Base-by-base conservation (phyloP, 23 red algal species). In the Gracilaria domingensis region DNA sequence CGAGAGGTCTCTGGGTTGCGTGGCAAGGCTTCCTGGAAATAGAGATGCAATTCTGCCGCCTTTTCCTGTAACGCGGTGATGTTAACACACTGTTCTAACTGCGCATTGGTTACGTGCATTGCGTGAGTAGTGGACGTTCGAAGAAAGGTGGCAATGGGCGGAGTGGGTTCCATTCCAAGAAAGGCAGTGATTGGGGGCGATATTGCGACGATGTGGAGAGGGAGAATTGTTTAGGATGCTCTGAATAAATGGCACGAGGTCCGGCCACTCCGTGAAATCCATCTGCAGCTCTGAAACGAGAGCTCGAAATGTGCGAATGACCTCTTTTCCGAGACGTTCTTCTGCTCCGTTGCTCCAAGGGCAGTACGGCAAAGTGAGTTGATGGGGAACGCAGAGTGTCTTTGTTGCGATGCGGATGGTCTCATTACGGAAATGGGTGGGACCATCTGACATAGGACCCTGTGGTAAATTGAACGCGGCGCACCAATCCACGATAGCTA, bases 401-500 rank as follows among this genome's bases (percentile, higher is more conserved):
- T 70, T 70, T 16, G 35, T 17, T 2, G 35, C 65, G 1, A 70
- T 4, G 13, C 8, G 4, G 25, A 70, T 11, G 2, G 35, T 38
- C 6, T 35, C 65, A 25, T 70, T 45, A 4, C 42, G 42, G 42
- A 45, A 45, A 45, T 45, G 42, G 11, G 42, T 45, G 11, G 42
- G 42, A 70, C 25, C 65, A 38, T 70, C 65, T 28, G 65, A 70
- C 8, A 70, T 70, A 2, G 35, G 65, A 38, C 65, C 23, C 4
- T 35, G 14, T 4, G 65, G 12, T 16, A 70, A 9, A 34, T 25
- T 25, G 28, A 70, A 70, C 1, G 65, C 65, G 23, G 65, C 65
- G 25, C 65, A 70, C 65, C 25, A 70, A 34, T 70, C 65, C 13
- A 70, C 35, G 65, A 70, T 70, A 9, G 65, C 65, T 17, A 25